Evolutionary conservation across 441 rosid genomes (phyloP).

Genomic region (Geranium incanum): DNA sequence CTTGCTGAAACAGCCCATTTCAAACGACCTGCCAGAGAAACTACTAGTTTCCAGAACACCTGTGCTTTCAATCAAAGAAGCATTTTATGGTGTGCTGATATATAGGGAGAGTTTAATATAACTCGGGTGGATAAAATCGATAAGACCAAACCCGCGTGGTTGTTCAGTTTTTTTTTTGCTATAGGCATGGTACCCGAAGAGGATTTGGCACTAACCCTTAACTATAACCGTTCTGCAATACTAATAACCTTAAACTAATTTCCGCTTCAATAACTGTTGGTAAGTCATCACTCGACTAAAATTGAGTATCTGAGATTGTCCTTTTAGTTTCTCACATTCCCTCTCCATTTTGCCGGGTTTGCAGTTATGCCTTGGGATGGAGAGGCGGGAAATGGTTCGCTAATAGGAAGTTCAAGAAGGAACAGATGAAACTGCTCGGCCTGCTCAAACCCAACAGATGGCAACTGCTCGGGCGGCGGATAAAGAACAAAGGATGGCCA

Average conservation of each 20-base stretch:
- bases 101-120: too few relatives aligned
- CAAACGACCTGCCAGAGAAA: too few relatives aligned
- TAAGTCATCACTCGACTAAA: not conserved
- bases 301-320: not conserved
- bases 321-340: not conserved
- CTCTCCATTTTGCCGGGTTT: not conserved
- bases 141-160: too few relatives aligned
- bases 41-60: too few relatives aligned
- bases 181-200: too few relatives aligned
- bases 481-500: conserved; percentile 2
- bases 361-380: conserved; percentile 90
- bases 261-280: not conserved
- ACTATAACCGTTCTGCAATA: not conserved
- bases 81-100: too few relatives aligned
- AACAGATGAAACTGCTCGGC: conserved; percentile 18
- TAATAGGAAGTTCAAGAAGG: conserved; percentile 63
- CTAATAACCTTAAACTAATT: not conserved
- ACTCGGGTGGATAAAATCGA: too few relatives aligned
- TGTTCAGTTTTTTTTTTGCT: too few relatives aligned
- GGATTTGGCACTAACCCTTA: too few relatives aligned
- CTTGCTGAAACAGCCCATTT: too few relatives aligned
- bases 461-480: conserved; percentile 7
- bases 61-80: too few relatives aligned
- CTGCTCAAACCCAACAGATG: conserved; percentile 1
- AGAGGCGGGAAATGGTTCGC: conserved; percentile 90